phyloP scores from a whole-genome alignment of 2,329 filamentous ascomycete genomes.

The Pseudogymnoascus sp. region DNA sequence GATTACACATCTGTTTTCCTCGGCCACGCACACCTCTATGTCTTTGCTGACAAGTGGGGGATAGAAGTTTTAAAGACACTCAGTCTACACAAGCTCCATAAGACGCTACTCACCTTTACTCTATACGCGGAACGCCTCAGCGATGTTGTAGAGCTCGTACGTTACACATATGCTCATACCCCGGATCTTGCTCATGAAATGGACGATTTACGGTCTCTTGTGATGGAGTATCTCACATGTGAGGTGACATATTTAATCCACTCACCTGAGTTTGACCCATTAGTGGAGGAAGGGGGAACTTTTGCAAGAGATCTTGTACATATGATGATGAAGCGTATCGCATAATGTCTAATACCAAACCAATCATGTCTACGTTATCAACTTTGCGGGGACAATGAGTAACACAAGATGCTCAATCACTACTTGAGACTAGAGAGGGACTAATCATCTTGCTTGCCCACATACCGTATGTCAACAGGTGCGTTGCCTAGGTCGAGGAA shows the following conservation, averaged over 20 bases:
- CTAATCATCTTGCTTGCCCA: too few species aligned
- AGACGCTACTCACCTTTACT: background rate
- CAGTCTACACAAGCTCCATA: slow-evolving; percentile 16
- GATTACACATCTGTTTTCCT: slow-evolving; percentile 6
- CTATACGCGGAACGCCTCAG: slow-evolving; percentile 9
- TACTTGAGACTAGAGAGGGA: too few species aligned
- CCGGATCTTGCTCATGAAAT: slow-evolving; percentile 14
- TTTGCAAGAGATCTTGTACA: slow-evolving; percentile 13
- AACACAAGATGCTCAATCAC: too few species aligned
- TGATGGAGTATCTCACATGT: slow-evolving; percentile 14
- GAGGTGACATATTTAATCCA: slow-evolving; percentile 14
- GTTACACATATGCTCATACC: slow-evolving; percentile 15
- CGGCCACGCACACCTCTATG: slow-evolving; percentile 16
- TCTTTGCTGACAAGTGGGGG: slow-evolving; percentile 18
- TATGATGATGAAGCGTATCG: background rate
- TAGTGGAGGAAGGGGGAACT: slow-evolving; percentile 15
- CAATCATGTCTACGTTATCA: too few species aligned
- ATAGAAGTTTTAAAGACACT: slow-evolving; percentile 9
- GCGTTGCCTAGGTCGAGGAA: too few species aligned
- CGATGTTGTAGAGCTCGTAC: slow-evolving; percentile 16
- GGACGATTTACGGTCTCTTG: slow-evolving; percentile 17
- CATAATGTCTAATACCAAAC: too few species aligned
- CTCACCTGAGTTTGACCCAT: slow-evolving; percentile 13
- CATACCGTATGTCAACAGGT: too few species aligned
- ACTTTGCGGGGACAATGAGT: too few species aligned